phyloP scores from a whole-genome alignment of 371 early-diverging fungal genomes.

The Choanephora cucurbitarum region DNA sequence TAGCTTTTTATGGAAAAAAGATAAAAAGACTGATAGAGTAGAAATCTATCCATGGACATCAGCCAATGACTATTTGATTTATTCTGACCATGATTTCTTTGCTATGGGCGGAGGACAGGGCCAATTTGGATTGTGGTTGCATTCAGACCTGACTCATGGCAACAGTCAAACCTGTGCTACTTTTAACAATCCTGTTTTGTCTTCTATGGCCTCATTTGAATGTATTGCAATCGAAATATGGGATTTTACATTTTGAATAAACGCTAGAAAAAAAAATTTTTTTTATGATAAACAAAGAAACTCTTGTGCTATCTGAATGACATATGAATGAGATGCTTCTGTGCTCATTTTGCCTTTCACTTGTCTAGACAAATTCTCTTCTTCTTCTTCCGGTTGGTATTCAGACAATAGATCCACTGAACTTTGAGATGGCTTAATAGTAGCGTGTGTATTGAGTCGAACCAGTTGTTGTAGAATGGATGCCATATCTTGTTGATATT shows the following conservation, averaged over 20 bases:
- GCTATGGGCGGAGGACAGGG: constrained; percentile 44
- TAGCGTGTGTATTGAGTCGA: no score
- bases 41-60: constrained; percentile 37
- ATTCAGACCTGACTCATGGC: constrained; percentile 40
- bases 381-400: constrained; percentile 7
- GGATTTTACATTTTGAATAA: constrained; percentile 32
- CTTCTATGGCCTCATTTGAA: constrained; percentile 26
- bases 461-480: background rate
- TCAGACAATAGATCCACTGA: background rate
- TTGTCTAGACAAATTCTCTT: constrained; percentile 4
- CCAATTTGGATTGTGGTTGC: constrained; percentile 37
- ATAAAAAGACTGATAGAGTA: constrained; percentile 14
- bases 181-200: constrained; percentile 34
- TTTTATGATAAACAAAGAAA: constrained; percentile 8
- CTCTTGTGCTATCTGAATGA: constrained; percentile 9
- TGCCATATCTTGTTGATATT: background rate
- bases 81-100: constrained; percentile 30
- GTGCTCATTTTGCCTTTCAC: constrained; percentile 2
- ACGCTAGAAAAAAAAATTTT: constrained; percentile 2
- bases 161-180: constrained; percentile 41
- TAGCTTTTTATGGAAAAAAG: constrained; percentile 38
- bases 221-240: constrained; percentile 43
- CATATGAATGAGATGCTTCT: constrained; percentile 3
- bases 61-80: constrained; percentile 37
- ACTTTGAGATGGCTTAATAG: no score